Percentiles rank a stretch among this genome's conserved stretches.
Conservation (phyloP, 2,329 filamentous ascomycete genomes). For the Aspergillus sp. region DNA sequence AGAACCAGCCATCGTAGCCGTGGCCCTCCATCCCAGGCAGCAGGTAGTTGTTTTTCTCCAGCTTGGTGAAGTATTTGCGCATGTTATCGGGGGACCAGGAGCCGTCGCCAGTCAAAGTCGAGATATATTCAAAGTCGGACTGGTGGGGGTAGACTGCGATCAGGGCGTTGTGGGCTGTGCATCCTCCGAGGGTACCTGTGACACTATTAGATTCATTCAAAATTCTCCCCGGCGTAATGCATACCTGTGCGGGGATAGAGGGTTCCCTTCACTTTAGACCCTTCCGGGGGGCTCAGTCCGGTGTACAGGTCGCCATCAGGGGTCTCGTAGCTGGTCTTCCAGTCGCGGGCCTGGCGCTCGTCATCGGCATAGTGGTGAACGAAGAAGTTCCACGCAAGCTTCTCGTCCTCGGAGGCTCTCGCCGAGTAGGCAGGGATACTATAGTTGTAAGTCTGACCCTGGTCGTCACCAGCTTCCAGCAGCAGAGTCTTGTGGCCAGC, state of each 20-base stretch:
- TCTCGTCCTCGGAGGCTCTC: constrained; percentile 29
- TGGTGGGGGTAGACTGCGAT: constrained; percentile 60
- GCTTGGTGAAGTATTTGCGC: constrained; percentile 54
- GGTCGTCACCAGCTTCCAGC: constrained; percentile 40
- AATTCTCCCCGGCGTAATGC: too few relatives aligned
- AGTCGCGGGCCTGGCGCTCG: constrained; percentile 28
- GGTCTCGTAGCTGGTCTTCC: constrained; percentile 43
- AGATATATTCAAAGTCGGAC: constrained; percentile 61
- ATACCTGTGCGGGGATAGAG: too few relatives aligned
- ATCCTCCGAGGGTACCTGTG: constrained; percentile 54
- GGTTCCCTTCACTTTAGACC: too few relatives aligned
- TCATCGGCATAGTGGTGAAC: constrained; percentile 36
- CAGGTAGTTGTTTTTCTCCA: constrained; percentile 58
- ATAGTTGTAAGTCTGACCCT: constrained; percentile 30
- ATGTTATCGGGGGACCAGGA: constrained; percentile 61
- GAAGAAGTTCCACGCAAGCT: constrained; percentile 36
- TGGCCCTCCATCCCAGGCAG: constrained; percentile 46
- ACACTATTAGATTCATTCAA: too few relatives aligned
- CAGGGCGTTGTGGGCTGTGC: constrained; percentile 61
- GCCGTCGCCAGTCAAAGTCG: constrained; percentile 58
- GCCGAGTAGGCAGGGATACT: constrained; percentile 30
- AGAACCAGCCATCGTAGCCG: constrained; percentile 29
- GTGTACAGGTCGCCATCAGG: constrained; percentile 19
- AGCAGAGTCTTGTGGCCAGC: constrained; percentile 37
- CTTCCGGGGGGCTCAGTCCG: too few relatives aligned